Base-by-base conservation (phyloP, 805 yeast genomes). In the Saturnispora quitensis region DNA sequence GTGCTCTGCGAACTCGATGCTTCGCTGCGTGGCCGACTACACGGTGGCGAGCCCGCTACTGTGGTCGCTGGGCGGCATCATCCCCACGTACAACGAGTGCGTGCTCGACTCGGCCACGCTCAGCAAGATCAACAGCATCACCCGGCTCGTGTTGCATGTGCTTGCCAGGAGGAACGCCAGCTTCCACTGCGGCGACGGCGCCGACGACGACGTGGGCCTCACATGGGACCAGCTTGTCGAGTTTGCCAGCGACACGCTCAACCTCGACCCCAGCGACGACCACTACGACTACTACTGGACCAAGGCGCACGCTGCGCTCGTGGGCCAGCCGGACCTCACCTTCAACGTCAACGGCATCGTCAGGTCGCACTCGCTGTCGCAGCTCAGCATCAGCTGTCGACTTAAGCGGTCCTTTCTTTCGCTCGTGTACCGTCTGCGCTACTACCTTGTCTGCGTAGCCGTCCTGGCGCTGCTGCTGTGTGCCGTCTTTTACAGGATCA, bases 91-190 rank as follows among this genome's bases (percentile, higher is more conserved):
- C 45, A 84, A 82, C 18, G 66, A 67, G 42, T 91, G 99, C 72
- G 73, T 82, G 20, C 81, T 89, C 33, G 97, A 91, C 63, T 80
- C 85, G 35, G 79, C 76, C 56, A 86, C 82, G 67, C 82, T 87
- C 36, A 82, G 81, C 55, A 77, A 82, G 59, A 74, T 88, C 20
- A 78, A 78, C 48, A 81, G 78, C 50, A 81, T 89, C 68, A 78
- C 84, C 15, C 77, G 78, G 50, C 78, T 80, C 53, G 78, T 87
- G 1, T 72, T 82, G 40, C 84, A 83, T 55, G 64, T 86, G 48
- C 71, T 91, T 57, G 76, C 93, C 51, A 69, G 78, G 15, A 77
- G 84, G 57, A 85, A 89, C 64, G 96, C 96, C 0, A 73, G 75
- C 54, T 70, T 69, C 35, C 61, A 63, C 43, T 68, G 71, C 54